Conservation (phyloP, 805 yeast species). For the Ogataea degrootiae region DNA sequence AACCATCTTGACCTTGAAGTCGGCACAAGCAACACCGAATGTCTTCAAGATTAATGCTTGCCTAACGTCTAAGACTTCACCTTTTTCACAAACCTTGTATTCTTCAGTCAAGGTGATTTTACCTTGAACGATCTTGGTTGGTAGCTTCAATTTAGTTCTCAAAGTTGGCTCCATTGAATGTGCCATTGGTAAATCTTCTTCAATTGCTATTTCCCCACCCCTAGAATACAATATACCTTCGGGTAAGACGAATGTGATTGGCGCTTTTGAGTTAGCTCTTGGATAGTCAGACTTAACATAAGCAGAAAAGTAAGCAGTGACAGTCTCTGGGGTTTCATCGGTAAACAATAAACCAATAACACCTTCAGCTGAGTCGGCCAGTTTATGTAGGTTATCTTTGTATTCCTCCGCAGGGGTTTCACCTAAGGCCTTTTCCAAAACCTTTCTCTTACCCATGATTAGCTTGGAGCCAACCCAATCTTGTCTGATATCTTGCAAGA, state of each 20-base stretch:
- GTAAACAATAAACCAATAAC: constrained; percentile 87
- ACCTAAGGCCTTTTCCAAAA: constrained; percentile 89
- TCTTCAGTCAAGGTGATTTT: constrained; percentile 75
- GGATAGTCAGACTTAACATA: constrained; percentile 80
- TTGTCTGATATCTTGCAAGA: constrained; percentile 84
- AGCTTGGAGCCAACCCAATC: constrained; percentile 92
- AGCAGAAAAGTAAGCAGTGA: constrained; percentile 77
- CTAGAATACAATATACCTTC: constrained; percentile 89
- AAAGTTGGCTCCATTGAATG: constrained; percentile 93
- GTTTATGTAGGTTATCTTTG: constrained; percentile 71
- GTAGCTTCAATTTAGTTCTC: constrained; percentile 84
- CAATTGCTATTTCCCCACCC: constrained; percentile 86
- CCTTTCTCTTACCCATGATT: constrained; percentile 88
- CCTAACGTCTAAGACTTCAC: constrained; percentile 78
- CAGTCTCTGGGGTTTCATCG: constrained; percentile 83
- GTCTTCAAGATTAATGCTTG: constrained; percentile 90
- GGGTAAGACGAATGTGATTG: constrained; percentile 81
- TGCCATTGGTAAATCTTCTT: constrained; percentile 95
- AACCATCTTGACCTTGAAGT: constrained; percentile 74
- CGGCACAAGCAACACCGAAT: constrained; percentile 92
- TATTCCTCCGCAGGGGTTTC: constrained; percentile 85
- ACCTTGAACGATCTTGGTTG: constrained; percentile 87
- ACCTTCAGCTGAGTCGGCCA: constrained; percentile 63
- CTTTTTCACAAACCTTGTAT: constrained; percentile 73
- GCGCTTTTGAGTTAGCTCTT: constrained; percentile 82